phyloP scores from a whole-genome alignment of 257 asterid species.

The Oldenlandia corymbosa region DNA sequence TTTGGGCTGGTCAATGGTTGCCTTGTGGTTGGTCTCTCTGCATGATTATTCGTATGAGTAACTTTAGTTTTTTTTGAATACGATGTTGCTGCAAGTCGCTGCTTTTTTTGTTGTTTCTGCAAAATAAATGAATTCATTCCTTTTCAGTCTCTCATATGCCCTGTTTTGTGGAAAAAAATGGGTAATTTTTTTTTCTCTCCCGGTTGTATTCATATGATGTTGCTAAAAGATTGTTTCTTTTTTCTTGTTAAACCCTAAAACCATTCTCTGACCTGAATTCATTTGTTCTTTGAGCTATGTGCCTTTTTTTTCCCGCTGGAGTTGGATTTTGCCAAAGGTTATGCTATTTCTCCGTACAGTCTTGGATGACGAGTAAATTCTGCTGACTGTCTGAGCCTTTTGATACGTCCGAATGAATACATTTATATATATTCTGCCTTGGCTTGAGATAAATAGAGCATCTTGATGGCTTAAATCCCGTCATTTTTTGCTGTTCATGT shows the following conservation, averaged over 20 bases:
- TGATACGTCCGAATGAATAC: neutral
- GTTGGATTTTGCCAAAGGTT: neutral
- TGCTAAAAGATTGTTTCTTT: neutral
- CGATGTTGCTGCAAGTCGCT: neutral
- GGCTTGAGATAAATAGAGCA: neutral
- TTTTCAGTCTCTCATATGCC: neutral
- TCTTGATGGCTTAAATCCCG: neutral
- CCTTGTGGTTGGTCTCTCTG: neutral
- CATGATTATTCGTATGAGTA: neutral
- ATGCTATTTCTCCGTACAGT: neutral
- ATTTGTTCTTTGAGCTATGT: neutral
- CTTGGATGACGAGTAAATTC: neutral
- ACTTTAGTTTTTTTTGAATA: too few species aligned
- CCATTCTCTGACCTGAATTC: neutral
- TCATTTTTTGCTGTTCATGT: neutral
- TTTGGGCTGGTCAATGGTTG: neutral
- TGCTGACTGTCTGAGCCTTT: neutral
- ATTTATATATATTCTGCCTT: neutral
- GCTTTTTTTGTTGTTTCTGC: neutral
- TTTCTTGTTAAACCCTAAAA: neutral
- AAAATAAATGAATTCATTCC: neutral
- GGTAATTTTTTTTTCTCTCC: neutral
- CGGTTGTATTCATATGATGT: neutral
- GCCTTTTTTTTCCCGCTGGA: too few species aligned
- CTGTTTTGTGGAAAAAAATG: too few species aligned